Evolutionary conservation across 2,329 filamentous ascomycete species (phyloP).

Genomic region (Moelleriella libera): DNA sequence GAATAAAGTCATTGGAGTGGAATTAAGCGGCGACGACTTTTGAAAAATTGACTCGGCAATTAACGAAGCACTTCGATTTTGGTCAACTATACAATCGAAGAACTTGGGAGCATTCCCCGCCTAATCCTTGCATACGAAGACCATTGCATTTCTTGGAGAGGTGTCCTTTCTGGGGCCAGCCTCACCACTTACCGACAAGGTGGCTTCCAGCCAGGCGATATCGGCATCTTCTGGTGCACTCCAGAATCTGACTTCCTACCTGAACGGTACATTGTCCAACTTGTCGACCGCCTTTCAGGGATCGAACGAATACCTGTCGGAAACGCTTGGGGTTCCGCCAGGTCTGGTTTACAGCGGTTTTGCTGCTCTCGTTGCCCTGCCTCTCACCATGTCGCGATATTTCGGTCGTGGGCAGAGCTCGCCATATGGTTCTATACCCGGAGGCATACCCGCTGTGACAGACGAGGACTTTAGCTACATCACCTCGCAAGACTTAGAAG

Average conservation of each 20-base stretch:
- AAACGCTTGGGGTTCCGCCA: slow-evolving; percentile 34
- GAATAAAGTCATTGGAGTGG: too few species aligned
- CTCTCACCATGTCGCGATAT: slow-evolving; percentile 40
- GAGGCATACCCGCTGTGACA: slow-evolving; percentile 46
- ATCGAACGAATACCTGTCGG: slow-evolving; percentile 36
- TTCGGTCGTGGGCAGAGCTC: slow-evolving; percentile 32
- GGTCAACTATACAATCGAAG: too few species aligned
- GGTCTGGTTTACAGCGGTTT: slow-evolving; percentile 35
- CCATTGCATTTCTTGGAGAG: slow-evolving; percentile 4
- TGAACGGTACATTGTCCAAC: slow-evolving; percentile 36
- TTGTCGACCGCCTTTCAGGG: slow-evolving; percentile 32
- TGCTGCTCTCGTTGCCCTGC: slow-evolving; percentile 32
- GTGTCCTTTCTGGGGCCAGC: slow-evolving; percentile 21
- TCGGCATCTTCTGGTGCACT: slow-evolving; percentile 51
- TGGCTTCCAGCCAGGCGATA: slow-evolving; percentile 44
- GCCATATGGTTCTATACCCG: slow-evolving; percentile 33
- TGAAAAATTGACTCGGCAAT: not conserved
- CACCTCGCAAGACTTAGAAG: slow-evolving; percentile 57
- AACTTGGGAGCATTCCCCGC: too few species aligned
- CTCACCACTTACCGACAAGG: slow-evolving; percentile 32
- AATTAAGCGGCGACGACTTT: not conserved
- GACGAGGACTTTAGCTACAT: slow-evolving; percentile 74
- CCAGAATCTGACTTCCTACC: slow-evolving; percentile 43
- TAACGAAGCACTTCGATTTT: too few species aligned
- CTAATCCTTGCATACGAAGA: not conserved